Evolutionary conservation across 2,329 filamentous ascomycete genomes (phyloP), one percentile per base, ranked within the genome.

Genomic region (Harringtonia lauricola): DNA sequence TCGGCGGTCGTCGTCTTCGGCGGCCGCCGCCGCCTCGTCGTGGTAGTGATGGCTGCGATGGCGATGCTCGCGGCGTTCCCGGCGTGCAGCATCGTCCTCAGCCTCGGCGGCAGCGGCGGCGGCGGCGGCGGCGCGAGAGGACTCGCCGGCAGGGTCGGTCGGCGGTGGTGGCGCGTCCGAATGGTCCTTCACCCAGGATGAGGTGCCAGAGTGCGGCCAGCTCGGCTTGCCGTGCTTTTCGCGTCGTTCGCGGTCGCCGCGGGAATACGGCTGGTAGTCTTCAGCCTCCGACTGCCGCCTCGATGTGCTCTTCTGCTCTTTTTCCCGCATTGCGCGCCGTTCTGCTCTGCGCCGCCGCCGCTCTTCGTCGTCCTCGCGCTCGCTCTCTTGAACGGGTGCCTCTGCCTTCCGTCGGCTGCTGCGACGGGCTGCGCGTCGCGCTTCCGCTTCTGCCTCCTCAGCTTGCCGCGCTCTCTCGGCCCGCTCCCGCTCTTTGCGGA

Each of bases 161-260:
- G 73, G 74, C 2, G 76, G 76, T 3, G 76, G 74, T 2, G 74
- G 74, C 3, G 75, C 76, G 51, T 79, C 77, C 2, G 71, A 74
- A 51, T 79, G 71, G 13, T 81, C 76, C 57, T 79, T 79, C 5
- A 81, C 76, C 78, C 78, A 81, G 0, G 75, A 80, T 9, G 73
- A 76, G 0, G 76, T 81, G 22, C 77, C 76, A 8, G 72, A 79
- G 55, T 79, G 73, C 17, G 77, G 76, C 77, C 77, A 81, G 10
- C 64, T 64, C 9, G 66, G 49, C 41, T 54, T 61, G 21, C n/a
- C 35, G 41, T 30, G 51, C 49, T 57, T 47, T 46, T 53, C 49
- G 44, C 55, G 49, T 45, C 54, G 56, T 42, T 59, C 65, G 26
- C 55, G 62, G 37, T 64, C 65, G 43, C 60, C 61, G 51, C 66